Base-by-base conservation (phyloP, 2,329 filamentous ascomycete species). In the Apiospora aurea region DNA sequence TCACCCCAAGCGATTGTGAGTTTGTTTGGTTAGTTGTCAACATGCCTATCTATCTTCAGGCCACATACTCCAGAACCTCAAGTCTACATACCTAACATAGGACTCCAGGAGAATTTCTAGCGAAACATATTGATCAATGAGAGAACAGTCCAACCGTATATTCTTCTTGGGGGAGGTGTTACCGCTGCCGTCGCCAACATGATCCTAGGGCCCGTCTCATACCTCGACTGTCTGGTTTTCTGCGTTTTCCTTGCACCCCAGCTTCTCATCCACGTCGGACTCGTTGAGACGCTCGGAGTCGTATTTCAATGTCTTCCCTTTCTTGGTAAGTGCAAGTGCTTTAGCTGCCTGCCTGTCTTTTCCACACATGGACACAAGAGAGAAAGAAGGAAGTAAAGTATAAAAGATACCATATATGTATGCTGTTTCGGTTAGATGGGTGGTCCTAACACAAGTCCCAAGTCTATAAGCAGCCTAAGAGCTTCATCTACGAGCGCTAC, bases 211-310 rank as follows among this genome's bases (percentile, higher is more conserved):
- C 91, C 92, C 72, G 89, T 96, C 64, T 94, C 91, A 8, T 92
- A 92, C 81, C 80, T 94, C 41, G 94, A 96, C 83, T 95, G 93
- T 83, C 72, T 92, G 43, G 89, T 91, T 72, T 96, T 95, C 78
- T 87, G 93, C 68, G 69, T 92, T 57, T 91, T 94, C 77, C 87
- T 96, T 18, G 84, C 90, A 4, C 93, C 92, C 3, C 92, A 95
- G 81, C 84, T 96, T 49, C 83, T 96, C 46, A 82, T 91, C 74
- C 88, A 91, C 72, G 90, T 91, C 73, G 92, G 93, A 41, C 77
- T 93, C 21, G 81, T 91, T 71, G 83, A 85, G 68, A 91, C 91
- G 1, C 78, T 89, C 41, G 77, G 82, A 74, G 91, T 90, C 79
- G 87, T 87, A 18, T 71, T 93, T 69, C 85, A 85, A 76, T 89